A percentile compares a stretch with the other conserved stretches of the same genome.
These are phyloP conservation scores for Chalaropsis ovoidea DNA, from an alignment of 2,329 filamentous ascomycete species.

Conservation along the genomic window DNA sequence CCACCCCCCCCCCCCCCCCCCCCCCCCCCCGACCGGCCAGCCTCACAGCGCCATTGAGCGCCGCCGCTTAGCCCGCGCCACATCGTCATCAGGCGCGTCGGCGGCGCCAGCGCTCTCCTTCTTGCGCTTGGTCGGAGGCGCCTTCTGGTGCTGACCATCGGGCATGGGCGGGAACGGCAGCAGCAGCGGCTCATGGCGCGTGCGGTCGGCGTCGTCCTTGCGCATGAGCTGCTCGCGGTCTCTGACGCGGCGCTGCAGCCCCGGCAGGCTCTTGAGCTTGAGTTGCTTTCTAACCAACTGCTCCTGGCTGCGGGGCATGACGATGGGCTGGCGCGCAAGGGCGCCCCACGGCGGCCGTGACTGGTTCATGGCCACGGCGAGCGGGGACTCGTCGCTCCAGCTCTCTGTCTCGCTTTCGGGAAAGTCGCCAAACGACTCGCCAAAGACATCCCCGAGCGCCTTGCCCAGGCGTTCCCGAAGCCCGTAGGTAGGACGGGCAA, in stretches of 20 bases:
- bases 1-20: background rate
- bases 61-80: conserved; percentile 9
- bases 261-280: conserved; percentile 8
- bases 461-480: conserved; percentile 46
- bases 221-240: conserved; percentile 11
- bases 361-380: background rate
- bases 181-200: conserved; percentile 21
- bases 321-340: background rate
- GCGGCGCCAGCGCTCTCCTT: background rate
- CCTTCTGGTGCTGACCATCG: background rate
- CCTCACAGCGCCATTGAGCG: conserved; percentile 13
- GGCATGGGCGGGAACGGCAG: conserved; percentile 41
- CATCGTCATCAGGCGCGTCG: conserved; percentile 5
- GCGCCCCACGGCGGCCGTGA: conserved; percentile 9
- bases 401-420: conserved; percentile 26
- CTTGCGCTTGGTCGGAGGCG: background rate
- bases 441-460: conserved; percentile 44
- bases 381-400: conserved; percentile 16
- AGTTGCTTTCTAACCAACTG: conserved; percentile 7
- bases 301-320: conserved; percentile 5
- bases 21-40: background rate
- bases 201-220: conserved; percentile 6
- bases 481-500: conserved; percentile 30
- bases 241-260: conserved; percentile 6
- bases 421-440: conserved; percentile 38